Evolutionary conservation across 352 stramenopile species (phyloP).

Genomic region (Phytopythium aichiense): DNA sequence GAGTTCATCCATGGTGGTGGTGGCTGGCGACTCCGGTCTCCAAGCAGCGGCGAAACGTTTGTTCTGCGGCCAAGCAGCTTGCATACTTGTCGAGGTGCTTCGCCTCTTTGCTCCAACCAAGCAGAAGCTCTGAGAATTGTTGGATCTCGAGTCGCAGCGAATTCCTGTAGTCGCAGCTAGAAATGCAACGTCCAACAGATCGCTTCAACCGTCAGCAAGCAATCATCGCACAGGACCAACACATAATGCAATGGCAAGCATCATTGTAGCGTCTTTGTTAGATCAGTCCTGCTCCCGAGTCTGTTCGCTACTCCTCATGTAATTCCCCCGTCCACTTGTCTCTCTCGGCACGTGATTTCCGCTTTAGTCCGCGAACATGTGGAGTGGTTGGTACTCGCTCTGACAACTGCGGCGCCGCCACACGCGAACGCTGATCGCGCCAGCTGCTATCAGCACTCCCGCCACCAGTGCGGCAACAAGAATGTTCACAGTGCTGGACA

Average conservation of each 20-base stretch:
- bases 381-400: background rate
- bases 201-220: background rate
- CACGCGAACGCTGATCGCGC: background rate
- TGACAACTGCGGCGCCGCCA: background rate
- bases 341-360: background rate
- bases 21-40: background rate
- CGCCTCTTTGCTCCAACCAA: background rate
- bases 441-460: background rate
- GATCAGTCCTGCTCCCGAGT: background rate
- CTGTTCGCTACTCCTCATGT: background rate
- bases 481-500: background rate
- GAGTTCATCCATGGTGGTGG: background rate
- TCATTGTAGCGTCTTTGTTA: background rate
- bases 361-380: background rate
- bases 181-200: background rate
- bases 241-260: background rate
- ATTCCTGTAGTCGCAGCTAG: background rate
- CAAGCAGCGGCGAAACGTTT: background rate
- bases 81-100: background rate
- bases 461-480: background rate
- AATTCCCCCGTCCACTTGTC: background rate
- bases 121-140: background rate
- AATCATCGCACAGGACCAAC: background rate
- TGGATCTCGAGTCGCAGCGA: background rate
- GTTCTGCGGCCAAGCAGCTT: background rate